Conservation (phyloP, 2,329 filamentous ascomycete genomes). For the Fusarium sp. region DNA sequence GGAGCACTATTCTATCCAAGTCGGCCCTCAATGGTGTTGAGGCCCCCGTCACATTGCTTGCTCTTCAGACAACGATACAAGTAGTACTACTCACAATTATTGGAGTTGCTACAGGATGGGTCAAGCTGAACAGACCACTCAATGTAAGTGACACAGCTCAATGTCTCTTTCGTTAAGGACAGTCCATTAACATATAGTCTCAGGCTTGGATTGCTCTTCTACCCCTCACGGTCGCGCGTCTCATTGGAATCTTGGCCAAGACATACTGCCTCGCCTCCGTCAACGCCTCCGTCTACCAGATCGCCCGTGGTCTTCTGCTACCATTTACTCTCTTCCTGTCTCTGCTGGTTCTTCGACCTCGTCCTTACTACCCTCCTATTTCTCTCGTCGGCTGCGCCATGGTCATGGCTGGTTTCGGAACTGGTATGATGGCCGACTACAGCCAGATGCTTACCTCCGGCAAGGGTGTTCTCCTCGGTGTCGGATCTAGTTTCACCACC, state of each 20-base stretch:
- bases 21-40: constrained; percentile 41
- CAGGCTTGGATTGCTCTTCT: constrained; percentile 39
- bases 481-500: constrained; percentile 41
- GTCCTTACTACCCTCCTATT: constrained; percentile 41
- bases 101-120: constrained; percentile 38
- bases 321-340: constrained; percentile 41
- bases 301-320: constrained; percentile 39
- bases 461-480: constrained; percentile 39
- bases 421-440: constrained; percentile 41
- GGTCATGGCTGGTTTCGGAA: constrained; percentile 42
- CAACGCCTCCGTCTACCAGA: constrained; percentile 42
- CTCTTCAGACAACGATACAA: constrained; percentile 39
- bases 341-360: constrained; percentile 39
- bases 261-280: constrained; percentile 42
- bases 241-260: constrained; percentile 41
- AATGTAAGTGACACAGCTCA: constrained; percentile 22
- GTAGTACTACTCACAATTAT: constrained; percentile 37
- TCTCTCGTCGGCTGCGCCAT: constrained; percentile 41
- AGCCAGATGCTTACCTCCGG: constrained; percentile 42
- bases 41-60: constrained; percentile 39
- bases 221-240: constrained; percentile 39
- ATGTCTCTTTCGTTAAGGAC: background rate
- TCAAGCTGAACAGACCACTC: constrained; percentile 34
- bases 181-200: background rate
- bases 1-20: constrained; percentile 42